Evolutionary conservation across 257 asterid genomes (phyloP).

Genomic region (Lycium ferocissimum): DNA sequence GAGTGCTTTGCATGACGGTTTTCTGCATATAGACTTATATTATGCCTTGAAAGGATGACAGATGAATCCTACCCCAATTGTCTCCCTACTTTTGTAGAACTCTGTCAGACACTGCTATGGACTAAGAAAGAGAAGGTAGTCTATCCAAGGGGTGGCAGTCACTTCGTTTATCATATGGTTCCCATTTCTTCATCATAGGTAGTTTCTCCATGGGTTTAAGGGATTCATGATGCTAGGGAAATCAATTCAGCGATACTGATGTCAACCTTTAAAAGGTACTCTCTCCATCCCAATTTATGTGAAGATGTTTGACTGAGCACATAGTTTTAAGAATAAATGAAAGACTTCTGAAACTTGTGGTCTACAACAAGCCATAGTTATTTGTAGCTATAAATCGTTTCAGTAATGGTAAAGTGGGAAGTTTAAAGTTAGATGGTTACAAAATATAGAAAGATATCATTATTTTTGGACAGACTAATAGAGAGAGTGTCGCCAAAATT

Average conservation of each 20-base stretch:
- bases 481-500: too few relatives aligned
- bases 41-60: background rate
- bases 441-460: too few relatives aligned
- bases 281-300: too few relatives aligned
- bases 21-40: background rate
- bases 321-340: too few relatives aligned
- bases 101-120: background rate
- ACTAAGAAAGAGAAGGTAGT: background rate
- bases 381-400: too few relatives aligned
- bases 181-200: background rate
- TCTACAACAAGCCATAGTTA: too few relatives aligned
- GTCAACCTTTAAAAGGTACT: too few relatives aligned
- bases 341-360: too few relatives aligned
- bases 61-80: background rate
- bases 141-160: background rate
- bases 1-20: background rate
- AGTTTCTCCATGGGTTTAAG: background rate
- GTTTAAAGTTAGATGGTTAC: too few relatives aligned
- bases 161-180: conserved; percentile 14
- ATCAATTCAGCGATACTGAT: background rate
- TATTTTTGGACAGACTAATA: too few relatives aligned
- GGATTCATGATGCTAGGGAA: background rate
- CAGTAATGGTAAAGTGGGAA: too few relatives aligned
- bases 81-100: conserved; percentile 4
- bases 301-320: too few relatives aligned